phyloP scores from a whole-genome alignment of 1,139 yeast genomes.

The Debaryomyces udenii region DNA sequence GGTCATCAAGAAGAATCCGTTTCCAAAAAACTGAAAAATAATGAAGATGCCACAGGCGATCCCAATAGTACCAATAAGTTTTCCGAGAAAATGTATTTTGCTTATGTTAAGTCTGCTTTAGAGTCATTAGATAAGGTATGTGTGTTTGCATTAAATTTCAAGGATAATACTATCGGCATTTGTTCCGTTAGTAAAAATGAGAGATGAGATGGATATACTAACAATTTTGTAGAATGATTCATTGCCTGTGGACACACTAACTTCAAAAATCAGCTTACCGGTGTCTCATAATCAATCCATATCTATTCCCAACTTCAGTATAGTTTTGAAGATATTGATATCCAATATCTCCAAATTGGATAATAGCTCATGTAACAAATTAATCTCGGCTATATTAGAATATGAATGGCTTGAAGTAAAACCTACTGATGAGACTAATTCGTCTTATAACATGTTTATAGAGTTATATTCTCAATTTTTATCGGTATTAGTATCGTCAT shows the following conservation, averaged over 20 bases:
- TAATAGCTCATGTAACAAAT: conserved; percentile 34
- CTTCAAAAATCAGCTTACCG: conserved; percentile 42
- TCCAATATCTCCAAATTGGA: conserved; percentile 45
- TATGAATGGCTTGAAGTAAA: conserved; percentile 59
- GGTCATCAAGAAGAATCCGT: conserved; percentile 10
- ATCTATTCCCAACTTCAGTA: conserved; percentile 35
- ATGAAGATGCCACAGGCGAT: conserved; percentile 9
- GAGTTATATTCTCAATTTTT: conserved; percentile 67
- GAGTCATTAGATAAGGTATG: conserved; percentile 67
- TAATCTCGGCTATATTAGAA: conserved; percentile 40
- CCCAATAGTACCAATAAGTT: conserved; percentile 24
- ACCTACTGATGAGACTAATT: conserved; percentile 14
- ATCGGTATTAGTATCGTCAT: conserved; percentile 76
- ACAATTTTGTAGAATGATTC: conserved; percentile 36
- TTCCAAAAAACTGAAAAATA: conserved; percentile 16
- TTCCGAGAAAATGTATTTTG: conserved; percentile 60
- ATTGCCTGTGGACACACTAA: conserved; percentile 37
- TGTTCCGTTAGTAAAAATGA: not conserved
- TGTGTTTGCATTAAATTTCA: conserved; percentile 22
- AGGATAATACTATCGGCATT: not conserved
- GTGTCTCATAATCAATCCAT: conserved; percentile 37
- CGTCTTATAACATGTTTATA: conserved; percentile 40
- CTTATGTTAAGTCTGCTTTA: conserved; percentile 69
- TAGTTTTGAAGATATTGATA: conserved; percentile 38
- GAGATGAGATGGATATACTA: conserved; percentile 19